Percentiles rank a stretch among this genome's conserved stretches.
These are phyloP conservation scores for Sarocladium strictum DNA, from an alignment of 2,329 filamentous ascomycete genomes.

Conservation along the genomic window DNA sequence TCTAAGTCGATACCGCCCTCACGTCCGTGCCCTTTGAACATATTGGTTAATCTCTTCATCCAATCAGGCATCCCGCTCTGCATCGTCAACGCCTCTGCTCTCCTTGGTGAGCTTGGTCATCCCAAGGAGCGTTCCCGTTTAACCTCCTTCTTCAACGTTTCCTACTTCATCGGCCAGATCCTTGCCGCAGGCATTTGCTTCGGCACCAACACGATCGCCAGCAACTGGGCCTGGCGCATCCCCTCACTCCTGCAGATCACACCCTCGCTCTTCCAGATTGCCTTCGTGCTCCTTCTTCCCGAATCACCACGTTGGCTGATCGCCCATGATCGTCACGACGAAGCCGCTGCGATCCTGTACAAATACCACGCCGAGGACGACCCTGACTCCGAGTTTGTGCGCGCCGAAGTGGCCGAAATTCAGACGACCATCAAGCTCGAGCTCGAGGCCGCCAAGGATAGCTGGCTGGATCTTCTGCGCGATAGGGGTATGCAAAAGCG, in stretches of 20 bases:
- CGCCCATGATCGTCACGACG: slow-evolving; percentile 26
- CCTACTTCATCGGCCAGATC: slow-evolving; percentile 49
- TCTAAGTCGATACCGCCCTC: no score
- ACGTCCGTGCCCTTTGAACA: no score
- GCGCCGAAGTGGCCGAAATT: slow-evolving; percentile 45
- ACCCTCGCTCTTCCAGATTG: slow-evolving; percentile 34
- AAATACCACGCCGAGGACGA: slow-evolving; percentile 46
- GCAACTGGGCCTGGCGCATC: slow-evolving; percentile 37
- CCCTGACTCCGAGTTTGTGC: slow-evolving; percentile 34
- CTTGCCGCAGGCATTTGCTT: slow-evolving; percentile 44
- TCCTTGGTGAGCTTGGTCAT: slow-evolving; percentile 55
- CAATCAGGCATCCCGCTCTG: slow-evolving; percentile 45
- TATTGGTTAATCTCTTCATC: background rate
- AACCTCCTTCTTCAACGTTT: slow-evolving; percentile 52
- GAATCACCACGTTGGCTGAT: slow-evolving; percentile 36
- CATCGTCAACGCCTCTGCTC: slow-evolving; percentile 51
- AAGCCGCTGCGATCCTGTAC: slow-evolving; percentile 39
- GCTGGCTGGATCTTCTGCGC: slow-evolving; percentile 47
- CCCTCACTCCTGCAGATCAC: slow-evolving; percentile 40
- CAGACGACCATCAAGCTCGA: slow-evolving; percentile 41
- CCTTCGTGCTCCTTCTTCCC: slow-evolving; percentile 50
- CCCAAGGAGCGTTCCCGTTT: slow-evolving; percentile 54
- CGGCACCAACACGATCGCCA: slow-evolving; percentile 35
- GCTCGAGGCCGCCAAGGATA: slow-evolving; percentile 34
- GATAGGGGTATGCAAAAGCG: slow-evolving; percentile 45